Conservation (phyloP, 352 stramenopile genomes). For the Aphanomyces euteiches region DNA sequence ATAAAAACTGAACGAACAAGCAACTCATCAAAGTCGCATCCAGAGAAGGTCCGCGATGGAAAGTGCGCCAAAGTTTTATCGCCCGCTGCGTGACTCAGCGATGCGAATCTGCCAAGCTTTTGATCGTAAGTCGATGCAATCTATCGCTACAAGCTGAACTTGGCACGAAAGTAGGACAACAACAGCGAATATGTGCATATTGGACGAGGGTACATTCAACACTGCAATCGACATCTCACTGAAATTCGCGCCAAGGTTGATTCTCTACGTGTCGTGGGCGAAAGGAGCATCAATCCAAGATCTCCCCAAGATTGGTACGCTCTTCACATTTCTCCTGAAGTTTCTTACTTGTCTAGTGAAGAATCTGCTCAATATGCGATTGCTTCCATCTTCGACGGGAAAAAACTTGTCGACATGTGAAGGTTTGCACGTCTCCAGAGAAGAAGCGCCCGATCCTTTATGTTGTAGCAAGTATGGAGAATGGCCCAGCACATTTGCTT, state of each 20-base stretch:
- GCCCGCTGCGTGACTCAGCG: constrained; percentile 27
- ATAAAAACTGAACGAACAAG: not conserved
- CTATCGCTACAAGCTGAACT: not conserved
- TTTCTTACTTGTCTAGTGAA: not conserved
- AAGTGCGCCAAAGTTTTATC: not conserved
- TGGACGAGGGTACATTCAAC: constrained; percentile 1
- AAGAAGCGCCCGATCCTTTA: not conserved
- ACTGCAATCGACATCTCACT: not conserved
- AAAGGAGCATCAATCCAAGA: constrained; percentile 22
- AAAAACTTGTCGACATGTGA: constrained; percentile 17
- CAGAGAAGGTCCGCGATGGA: not conserved
- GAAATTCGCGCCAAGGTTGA: not conserved
- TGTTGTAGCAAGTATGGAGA: constrained; percentile 4
- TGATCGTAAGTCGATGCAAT: constrained; percentile 18
- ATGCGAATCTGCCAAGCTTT: constrained; percentile 19
- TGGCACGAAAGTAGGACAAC: constrained; percentile 13
- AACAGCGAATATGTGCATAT: constrained; percentile 7
- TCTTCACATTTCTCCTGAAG: not conserved
- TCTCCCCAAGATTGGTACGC: constrained; percentile 24
- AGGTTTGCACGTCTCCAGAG: not conserved
- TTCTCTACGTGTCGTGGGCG: constrained; percentile 28
- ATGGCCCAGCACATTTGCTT: constrained; percentile 16
- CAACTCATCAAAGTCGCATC: not conserved
- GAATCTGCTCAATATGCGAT: constrained; percentile 11
- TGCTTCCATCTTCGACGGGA: not conserved